Percentiles rank a stretch among this genome's conserved stretches.
phyloP scores from a whole-genome alignment of 1,284 basidiomycete species.

The Trametes pubescens region DNA sequence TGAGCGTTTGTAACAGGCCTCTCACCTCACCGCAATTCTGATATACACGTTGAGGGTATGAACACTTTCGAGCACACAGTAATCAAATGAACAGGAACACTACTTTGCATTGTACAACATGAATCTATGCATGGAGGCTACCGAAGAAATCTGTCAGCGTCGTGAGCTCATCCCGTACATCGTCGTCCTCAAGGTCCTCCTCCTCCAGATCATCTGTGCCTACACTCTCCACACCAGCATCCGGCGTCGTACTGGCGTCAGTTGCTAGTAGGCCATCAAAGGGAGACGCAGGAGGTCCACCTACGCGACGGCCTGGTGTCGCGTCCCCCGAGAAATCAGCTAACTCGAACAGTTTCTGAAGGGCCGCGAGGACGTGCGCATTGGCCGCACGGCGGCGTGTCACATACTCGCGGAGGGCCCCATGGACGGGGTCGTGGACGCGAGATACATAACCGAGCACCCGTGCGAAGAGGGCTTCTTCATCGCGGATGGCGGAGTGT shows the following conservation, averaged over 20 bases:
- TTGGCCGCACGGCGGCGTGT: conserved; percentile 14
- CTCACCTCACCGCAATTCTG: too few relatives aligned
- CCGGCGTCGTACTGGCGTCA: neutral
- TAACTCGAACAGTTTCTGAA: conserved; percentile 14
- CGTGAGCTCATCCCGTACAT: conserved; percentile 11
- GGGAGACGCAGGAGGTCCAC: neutral
- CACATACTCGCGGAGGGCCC: neutral
- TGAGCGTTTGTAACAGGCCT: too few relatives aligned
- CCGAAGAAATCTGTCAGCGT: conserved; percentile 5
- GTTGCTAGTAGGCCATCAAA: neutral
- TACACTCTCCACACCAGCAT: neutral
- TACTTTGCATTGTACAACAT: too few relatives aligned
- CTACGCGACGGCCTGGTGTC: conserved; percentile 1
- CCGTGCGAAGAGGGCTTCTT: conserved; percentile 9
- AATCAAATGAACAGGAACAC: too few relatives aligned
- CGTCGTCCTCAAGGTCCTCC: conserved; percentile 6
- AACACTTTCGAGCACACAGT: too few relatives aligned
- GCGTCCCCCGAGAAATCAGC: conserved; percentile 13
- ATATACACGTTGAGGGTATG: too few relatives aligned
- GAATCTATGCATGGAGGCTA: too few relatives aligned
- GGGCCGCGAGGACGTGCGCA: conserved; percentile 1
- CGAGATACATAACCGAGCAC: neutral
- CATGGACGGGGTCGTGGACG: neutral
- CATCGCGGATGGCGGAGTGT: conserved; percentile 35
- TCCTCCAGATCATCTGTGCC: neutral